Percentiles rank a stretch among this genome's conserved stretches.
These are phyloP conservation scores for Suillus lakei DNA, from an alignment of 768 basidiomycete species.

Conservation along the genomic window DNA sequence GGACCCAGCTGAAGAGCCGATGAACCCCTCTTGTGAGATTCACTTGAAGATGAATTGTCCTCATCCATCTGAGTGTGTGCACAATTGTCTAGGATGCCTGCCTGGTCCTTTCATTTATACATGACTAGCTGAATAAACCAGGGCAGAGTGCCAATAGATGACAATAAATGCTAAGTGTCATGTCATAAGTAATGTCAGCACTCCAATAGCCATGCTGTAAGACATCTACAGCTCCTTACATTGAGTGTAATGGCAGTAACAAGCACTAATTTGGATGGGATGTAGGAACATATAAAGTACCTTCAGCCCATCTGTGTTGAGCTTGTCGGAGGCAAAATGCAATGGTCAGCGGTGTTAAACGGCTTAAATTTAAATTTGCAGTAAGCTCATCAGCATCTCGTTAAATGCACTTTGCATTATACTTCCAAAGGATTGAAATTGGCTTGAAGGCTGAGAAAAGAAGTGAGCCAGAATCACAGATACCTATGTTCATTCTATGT, in stretches of 20 bases:
- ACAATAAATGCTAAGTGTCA: neutral
- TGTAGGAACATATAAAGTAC: neutral
- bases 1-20: neutral
- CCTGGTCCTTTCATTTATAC: neutral
- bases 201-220: neutral
- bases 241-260: neutral
- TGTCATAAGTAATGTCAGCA: neutral
- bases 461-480: neutral
- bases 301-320: neutral
- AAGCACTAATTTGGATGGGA: neutral
- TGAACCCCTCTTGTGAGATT: neutral
- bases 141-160: neutral
- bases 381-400: neutral
- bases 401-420: neutral
- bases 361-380: neutral
- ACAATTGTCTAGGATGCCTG: neutral
- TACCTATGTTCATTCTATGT: neutral
- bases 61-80: neutral
- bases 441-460: neutral
- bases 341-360: neutral
- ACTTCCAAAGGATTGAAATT: neutral
- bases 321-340: neutral
- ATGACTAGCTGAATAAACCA: neutral
- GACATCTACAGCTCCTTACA: neutral
- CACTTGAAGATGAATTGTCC: neutral